These are phyloP conservation scores for Mycosphaerelloides madeirae DNA, from an alignment of 2,329 filamentous ascomycete species.

Conservation along the genomic window DNA sequence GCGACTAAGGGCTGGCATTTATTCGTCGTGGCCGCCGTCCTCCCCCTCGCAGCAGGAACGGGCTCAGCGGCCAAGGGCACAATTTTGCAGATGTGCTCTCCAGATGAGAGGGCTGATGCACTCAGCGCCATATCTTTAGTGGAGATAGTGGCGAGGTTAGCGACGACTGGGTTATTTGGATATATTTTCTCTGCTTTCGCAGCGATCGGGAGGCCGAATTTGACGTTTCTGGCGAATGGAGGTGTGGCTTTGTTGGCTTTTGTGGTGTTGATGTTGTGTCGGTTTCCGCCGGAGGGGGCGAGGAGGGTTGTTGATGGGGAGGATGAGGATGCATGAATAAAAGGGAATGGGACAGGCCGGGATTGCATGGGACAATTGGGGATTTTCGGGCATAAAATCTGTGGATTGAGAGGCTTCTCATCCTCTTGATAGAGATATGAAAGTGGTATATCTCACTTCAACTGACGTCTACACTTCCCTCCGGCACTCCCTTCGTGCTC, in stretches of 20 bases:
- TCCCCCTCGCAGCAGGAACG: constrained; percentile 65
- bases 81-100: constrained; percentile 65
- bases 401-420: too few species aligned
- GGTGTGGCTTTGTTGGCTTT: constrained; percentile 53
- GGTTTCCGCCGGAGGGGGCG: constrained; percentile 44
- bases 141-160: constrained; percentile 62
- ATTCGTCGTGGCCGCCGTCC: constrained; percentile 59
- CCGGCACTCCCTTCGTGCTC: constrained; percentile 50
- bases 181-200: constrained; percentile 62
- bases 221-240: constrained; percentile 65
- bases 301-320: constrained; percentile 14
- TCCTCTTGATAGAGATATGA: too few species aligned
- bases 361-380: background rate
- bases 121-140: constrained; percentile 65
- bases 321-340: constrained; percentile 1
- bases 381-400: too few species aligned
- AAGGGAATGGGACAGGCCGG: background rate
- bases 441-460: background rate
- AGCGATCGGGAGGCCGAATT: constrained; percentile 52
- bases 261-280: constrained; percentile 41
- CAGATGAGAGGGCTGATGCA: constrained; percentile 59
- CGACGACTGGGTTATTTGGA: constrained; percentile 61
- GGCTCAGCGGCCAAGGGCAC: constrained; percentile 67
- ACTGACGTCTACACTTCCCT: constrained; percentile 48
- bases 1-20: constrained; percentile 63